Percentiles rank a stretch among this genome's conserved stretches.
phyloP scores from a whole-genome alignment of 208 protist species.

The Trypanosoma lewisi region DNA sequence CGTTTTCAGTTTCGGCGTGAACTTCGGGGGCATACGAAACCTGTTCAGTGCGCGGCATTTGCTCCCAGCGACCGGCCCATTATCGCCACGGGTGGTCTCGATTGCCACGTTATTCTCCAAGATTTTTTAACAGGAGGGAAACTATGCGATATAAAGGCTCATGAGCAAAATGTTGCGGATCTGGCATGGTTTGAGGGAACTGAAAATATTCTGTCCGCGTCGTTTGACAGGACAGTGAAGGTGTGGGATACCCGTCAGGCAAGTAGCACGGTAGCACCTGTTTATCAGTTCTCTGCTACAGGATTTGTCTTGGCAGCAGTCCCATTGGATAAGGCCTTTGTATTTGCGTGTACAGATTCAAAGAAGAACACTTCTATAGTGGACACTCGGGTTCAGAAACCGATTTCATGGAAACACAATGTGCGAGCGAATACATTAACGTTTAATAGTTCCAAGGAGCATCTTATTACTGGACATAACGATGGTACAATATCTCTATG shows the following conservation, averaged over 20 bases:
- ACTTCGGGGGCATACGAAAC: constrained; percentile 76
- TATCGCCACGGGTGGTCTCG: constrained; percentile 72
- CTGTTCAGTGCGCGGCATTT: constrained; percentile 81
- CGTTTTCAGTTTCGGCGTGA: constrained; percentile 69
- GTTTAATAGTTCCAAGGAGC: constrained; percentile 47
- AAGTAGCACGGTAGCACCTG: constrained; percentile 28
- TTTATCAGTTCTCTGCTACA: constrained; percentile 58
- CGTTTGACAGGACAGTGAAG: constrained; percentile 83
- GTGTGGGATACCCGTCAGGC: constrained; percentile 74
- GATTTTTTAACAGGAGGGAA: constrained; percentile 77
- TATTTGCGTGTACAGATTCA: constrained; percentile 81
- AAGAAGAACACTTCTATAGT: constrained; percentile 68
- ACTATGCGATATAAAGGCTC: constrained; percentile 52
- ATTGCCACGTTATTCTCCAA: constrained; percentile 77
- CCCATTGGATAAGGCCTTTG: constrained; percentile 62
- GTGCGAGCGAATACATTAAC: constrained; percentile 77
- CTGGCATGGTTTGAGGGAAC: constrained; percentile 77
- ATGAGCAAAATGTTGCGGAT: constrained; percentile 77
- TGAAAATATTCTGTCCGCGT: constrained; percentile 74
- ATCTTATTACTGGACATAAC: constrained; percentile 81
- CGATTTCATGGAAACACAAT: constrained; percentile 57
- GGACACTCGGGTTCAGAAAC: constrained; percentile 56
- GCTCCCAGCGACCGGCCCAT: constrained; percentile 56
- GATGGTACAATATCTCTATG: constrained; percentile 79
- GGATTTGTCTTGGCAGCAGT: constrained; percentile 77